Base-by-base conservation (phyloP, 2,329 filamentous ascomycete species). In the Aspergillus proliferans region DNA sequence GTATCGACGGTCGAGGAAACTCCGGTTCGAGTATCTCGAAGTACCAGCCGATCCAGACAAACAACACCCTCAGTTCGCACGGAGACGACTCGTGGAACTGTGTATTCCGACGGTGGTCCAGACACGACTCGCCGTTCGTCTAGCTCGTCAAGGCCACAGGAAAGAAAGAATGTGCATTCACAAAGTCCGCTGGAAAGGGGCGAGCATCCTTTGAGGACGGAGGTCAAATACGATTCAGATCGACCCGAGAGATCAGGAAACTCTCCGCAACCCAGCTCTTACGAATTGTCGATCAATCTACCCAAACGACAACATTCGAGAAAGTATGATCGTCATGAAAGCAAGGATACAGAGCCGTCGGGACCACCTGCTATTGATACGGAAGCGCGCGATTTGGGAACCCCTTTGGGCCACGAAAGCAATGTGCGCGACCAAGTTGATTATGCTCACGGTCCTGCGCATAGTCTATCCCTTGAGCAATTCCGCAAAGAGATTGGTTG, bases 401-500 rank as follows among this genome's bases (percentile, higher is more conserved):
- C 52, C 15, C 56, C 52, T 42, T 52, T 58, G 34, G 58, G 50
- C 40, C 62, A 61, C 19, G 62, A 60, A 43, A 63, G 60, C 49
- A 67, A 53, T 43, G 53, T 71, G 44, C 63, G 64, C 8, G 63
- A 70, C 33, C 62, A 65, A 15, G 56, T 69, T 6, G 52, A 65
- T 41, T 60, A 64, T 30, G 56, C 53, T 10, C 62, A 62, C 26
- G 54, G 58, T 7, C 48, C 56, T 33, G 50, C 57, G n/a, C 52
- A 53, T 15, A 68, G 58, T 22, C 52, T 70, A 2, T 75, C 73
- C 1, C 67, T 76, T 18, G 75, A 79, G 40, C 70, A 68, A 42
- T 76, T 76, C 58, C 72, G 73, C 18, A 68, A 74, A 47, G 68
- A 75, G 14, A 76, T 78, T 52, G 75, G 72, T 21, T 79, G 77